Base-by-base conservation (phyloP, 23 red algal species). In the Gracilariopsis chorda region DNA sequence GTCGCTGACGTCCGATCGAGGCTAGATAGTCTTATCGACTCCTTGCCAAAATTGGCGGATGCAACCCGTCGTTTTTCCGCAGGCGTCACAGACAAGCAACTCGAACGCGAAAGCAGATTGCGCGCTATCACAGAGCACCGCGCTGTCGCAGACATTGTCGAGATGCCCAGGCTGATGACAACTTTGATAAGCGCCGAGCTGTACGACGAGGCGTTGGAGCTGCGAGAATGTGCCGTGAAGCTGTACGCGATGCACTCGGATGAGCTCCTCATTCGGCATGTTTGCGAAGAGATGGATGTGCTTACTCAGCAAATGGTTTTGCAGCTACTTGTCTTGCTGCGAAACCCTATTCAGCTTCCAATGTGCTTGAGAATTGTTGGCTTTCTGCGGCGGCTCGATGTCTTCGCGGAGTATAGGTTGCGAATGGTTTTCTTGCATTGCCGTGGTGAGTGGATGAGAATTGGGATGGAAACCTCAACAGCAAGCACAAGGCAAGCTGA, bases 191-290 rank as follows among this genome's bases (percentile, higher is more conserved):
- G 49, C n/a, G 60, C 46, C 6, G 82, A 94, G 78, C 53, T 91
- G 29, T 94, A 94, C 55, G 95, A 98, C 53, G 95, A 98, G 68
- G 95, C 95, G 20, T 59, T 98, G 16, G 84, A 92, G 53, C 42
- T 98, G 21, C 41, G 84, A 1, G 90, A 92, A 51, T 72, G 81
- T 45, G 79, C 83, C 7, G 40, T 75, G 16, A 94, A 93, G 47
- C 51, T 94, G 2, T 39, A 77, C 59, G 39, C 43, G 19, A 83
- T 81, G 76, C 88, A 91, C 42, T 7, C 32, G 8, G 59, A 84
- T 44, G 93, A 86, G 29, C 42, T 45, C 61, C 45, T 92, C 14
- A 48, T 95, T 68, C 30, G 69, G 19, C 43, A 62, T 41, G 86
- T 95, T 13, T 85, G 72, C 57, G 80, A 45, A 16, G 93, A 95